Conservation (phyloP, 257 asterid genomes). For the Fraxinus excelsior region DNA sequence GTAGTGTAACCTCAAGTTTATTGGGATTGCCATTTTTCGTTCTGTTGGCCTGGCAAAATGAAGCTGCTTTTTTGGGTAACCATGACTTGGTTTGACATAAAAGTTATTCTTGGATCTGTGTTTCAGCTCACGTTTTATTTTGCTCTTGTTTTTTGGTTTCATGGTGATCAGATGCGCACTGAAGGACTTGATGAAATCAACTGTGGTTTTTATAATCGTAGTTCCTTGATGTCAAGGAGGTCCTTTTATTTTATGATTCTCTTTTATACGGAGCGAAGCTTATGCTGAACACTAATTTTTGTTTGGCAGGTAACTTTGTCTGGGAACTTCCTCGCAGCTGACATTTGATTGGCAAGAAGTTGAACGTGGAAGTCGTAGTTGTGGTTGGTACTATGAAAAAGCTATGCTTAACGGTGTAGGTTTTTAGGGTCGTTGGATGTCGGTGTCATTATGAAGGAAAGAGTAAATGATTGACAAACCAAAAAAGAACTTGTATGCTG, state of each 20-base stretch:
- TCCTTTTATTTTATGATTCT: not conserved
- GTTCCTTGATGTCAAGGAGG: not conserved
- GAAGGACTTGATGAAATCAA: not conserved
- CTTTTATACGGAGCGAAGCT: not conserved
- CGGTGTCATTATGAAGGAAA: not conserved
- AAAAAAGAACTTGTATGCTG: not conserved
- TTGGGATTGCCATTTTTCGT: not conserved
- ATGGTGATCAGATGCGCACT: not conserved
- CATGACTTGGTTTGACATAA: not conserved
- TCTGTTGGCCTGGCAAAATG: not conserved
- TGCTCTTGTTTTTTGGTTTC: not conserved
- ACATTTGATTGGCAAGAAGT: conserved; percentile 42
- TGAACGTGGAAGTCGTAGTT: not conserved
- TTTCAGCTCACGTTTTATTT: not conserved
- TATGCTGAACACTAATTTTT: conserved; percentile 12
- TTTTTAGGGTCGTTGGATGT: too few relatives aligned
- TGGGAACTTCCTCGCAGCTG: conserved; percentile 74
- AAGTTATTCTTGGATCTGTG: not conserved
- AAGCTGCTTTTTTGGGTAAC: not conserved
- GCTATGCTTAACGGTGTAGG: not conserved
- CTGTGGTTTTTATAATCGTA: not conserved
- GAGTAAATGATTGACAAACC: not conserved
- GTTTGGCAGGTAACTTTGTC: conserved; percentile 64
- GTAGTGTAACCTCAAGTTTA: not conserved
- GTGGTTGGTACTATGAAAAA: not conserved